A percentile compares a stretch with the other conserved stretches of the same genome.
Evolutionary conservation across 345 rosid species (phyloP).

Genomic region (Brassica incana): DNA sequence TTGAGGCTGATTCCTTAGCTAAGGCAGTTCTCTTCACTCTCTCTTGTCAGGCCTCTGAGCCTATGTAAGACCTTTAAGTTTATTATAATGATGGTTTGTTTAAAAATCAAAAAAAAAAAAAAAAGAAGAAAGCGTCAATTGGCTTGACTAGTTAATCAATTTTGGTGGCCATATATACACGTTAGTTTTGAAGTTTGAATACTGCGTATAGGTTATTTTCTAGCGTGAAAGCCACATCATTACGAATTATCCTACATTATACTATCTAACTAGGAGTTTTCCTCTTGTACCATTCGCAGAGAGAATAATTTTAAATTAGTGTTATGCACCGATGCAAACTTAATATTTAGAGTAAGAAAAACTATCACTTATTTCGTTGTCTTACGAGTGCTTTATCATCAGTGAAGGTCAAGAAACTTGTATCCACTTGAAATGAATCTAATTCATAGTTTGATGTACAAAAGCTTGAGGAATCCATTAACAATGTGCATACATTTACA

Average conservation of each 20-base stretch:
- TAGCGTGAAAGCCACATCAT: not conserved
- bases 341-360: not conserved
- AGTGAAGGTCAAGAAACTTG: not conserved
- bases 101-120: too few relatives aligned
- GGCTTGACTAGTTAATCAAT: too few relatives aligned
- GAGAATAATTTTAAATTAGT: too few relatives aligned
- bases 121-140: too few relatives aligned
- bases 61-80: too few relatives aligned
- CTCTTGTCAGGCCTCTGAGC: too few relatives aligned
- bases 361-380: not conserved
- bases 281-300: too few relatives aligned
- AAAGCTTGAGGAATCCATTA: slow-evolving; percentile 21
- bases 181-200: not conserved
- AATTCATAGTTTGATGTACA: slow-evolving; percentile 37
- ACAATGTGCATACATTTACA: not conserved
- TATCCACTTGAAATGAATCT: slow-evolving; percentile 28
- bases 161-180: too few relatives aligned
- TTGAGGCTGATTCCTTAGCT: too few relatives aligned
- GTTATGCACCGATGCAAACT: not conserved
- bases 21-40: too few relatives aligned
- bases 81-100: too few relatives aligned
- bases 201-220: not conserved
- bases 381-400: not conserved
- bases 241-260: not conserved
- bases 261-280: not conserved